A percentile compares a stretch with the other conserved stretches of the same genome.
Conservation (phyloP, 257 asterid genomes). For the Gardenia jasminoides region DNA sequence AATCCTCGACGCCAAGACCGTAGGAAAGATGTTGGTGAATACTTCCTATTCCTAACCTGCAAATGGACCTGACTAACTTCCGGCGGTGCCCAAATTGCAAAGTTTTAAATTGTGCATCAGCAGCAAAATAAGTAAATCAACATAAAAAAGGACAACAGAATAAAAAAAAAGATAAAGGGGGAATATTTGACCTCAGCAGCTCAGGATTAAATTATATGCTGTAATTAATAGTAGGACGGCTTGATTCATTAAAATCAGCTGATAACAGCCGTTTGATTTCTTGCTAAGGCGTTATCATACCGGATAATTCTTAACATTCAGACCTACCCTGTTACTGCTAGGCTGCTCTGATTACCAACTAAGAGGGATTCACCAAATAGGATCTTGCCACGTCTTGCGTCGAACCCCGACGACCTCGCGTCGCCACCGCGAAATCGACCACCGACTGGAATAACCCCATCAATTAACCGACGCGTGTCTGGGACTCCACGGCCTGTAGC, state of each 20-base stretch:
- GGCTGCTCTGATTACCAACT: background rate
- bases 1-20: background rate
- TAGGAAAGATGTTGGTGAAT: too few species aligned
- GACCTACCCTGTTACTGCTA: background rate
- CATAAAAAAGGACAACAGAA: too few species aligned
- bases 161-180: too few species aligned
- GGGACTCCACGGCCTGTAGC: conserved; percentile 25
- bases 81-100: too few species aligned
- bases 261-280: background rate
- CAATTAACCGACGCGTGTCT: conserved; percentile 35
- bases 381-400: conserved; percentile 40
- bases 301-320: background rate
- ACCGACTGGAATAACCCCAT: conserved; percentile 33
- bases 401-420: conserved; percentile 29
- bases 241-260: background rate
- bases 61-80: too few species aligned
- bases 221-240: background rate
- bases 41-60: background rate
- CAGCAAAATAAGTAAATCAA: too few species aligned
- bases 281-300: background rate
- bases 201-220: background rate
- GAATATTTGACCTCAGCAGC: background rate
- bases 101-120: too few species aligned
- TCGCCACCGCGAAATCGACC: conserved; percentile 55
- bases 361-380: conserved; percentile 20